A percentile compares a stretch with the other conserved stretches of the same genome.
Conservation (phyloP, 2,329 filamentous ascomycete genomes). For the Calonectria multiphialidica region DNA sequence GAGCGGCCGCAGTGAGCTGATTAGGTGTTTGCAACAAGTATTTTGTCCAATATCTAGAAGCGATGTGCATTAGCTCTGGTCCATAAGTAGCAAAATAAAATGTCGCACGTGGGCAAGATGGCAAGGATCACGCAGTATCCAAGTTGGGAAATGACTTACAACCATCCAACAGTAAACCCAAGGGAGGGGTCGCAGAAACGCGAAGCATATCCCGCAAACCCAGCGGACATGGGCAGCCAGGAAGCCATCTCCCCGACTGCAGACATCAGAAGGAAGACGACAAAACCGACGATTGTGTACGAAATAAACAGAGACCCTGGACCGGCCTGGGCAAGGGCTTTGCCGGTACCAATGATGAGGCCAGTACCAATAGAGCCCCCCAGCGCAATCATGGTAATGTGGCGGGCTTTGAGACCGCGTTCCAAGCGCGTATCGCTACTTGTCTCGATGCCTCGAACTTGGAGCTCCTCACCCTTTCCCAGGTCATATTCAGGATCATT, state of each 20-base stretch:
- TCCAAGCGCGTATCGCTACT: too few relatives aligned
- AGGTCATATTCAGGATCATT: too few relatives aligned
- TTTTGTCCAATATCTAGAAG: not conserved
- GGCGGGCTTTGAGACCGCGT: not conserved
- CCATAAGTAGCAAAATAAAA: too few relatives aligned
- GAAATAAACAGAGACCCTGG: not conserved
- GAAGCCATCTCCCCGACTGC: not conserved
- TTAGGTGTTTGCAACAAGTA: not conserved
- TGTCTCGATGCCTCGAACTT: too few relatives aligned
- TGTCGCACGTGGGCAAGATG: too few relatives aligned
- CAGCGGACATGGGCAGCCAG: not conserved
- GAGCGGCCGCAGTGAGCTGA: not conserved
- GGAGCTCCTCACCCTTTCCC: too few relatives aligned
- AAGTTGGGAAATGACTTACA: not conserved
- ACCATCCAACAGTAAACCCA: not conserved
- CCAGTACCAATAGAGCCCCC: not conserved
- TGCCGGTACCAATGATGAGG: not conserved
- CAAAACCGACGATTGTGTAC: not conserved
- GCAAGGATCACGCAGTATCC: too few relatives aligned
- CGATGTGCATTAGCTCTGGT: too few relatives aligned
- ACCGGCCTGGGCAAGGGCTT: not conserved
- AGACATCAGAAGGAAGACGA: not conserved
- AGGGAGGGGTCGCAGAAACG: not conserved
- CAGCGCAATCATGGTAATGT: not conserved
- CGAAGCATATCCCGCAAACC: not conserved